These are phyloP conservation scores for Botryotinia calthae DNA, from an alignment of 2,329 filamentous ascomycete genomes.

Conservation along the genomic window DNA sequence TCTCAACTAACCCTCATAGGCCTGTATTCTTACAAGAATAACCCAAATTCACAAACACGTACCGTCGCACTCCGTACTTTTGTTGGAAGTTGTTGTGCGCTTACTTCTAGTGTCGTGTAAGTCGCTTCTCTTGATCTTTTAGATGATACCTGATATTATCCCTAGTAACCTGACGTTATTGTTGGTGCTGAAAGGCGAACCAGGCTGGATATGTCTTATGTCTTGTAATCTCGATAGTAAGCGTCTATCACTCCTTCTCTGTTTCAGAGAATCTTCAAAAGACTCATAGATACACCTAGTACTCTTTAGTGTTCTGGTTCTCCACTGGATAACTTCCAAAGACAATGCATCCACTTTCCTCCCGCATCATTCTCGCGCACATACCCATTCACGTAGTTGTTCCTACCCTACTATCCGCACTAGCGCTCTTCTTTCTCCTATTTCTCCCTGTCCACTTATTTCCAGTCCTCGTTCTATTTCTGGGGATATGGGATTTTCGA, in stretches of 20 bases:
- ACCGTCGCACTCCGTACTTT: conserved; percentile 57
- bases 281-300: conserved; percentile 38
- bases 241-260: conserved; percentile 27
- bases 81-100: conserved; percentile 55
- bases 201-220: conserved; percentile 64
- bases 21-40: conserved; percentile 54
- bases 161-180: conserved; percentile 57
- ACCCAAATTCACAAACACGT: conserved; percentile 46
- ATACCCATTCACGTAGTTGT: neutral
- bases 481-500: neutral
- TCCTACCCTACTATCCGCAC: neutral
- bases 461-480: neutral
- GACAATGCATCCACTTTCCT: conserved; percentile 37
- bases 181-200: conserved; percentile 58
- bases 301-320: conserved; percentile 58
- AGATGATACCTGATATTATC: neutral
- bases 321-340: conserved; percentile 56
- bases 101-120: conserved; percentile 57
- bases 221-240: conserved; percentile 63
- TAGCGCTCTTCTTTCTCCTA: neutral
- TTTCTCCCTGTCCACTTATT: neutral
- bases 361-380: neutral
- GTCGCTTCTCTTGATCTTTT: conserved; percentile 25
- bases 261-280: neutral
- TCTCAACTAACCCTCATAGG: conserved; percentile 39